These are phyloP conservation scores for Salix viminalis DNA, from an alignment of 345 rosid species.

Conservation along the genomic window DNA sequence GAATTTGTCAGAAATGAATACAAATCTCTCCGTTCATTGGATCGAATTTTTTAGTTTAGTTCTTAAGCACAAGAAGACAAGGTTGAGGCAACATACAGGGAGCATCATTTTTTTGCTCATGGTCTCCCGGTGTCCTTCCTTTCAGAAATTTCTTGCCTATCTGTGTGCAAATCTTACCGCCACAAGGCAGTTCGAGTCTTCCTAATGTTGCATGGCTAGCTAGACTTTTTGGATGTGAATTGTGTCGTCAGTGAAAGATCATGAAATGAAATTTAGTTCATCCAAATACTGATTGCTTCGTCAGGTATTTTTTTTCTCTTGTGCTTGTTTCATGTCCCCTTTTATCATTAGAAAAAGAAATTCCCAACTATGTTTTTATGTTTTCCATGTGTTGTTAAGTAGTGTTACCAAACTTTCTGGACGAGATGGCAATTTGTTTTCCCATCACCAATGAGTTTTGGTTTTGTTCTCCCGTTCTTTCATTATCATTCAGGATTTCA, in stretches of 20 bases:
- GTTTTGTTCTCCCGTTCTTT: background rate
- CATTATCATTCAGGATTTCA: background rate
- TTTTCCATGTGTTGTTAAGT: background rate
- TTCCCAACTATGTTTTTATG: background rate
- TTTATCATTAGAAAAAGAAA: background rate
- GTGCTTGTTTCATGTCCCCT: background rate
- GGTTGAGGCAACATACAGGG: background rate
- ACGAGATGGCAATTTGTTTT: background rate
- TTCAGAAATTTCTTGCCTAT: background rate
- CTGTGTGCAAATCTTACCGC: background rate
- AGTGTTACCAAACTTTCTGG: background rate
- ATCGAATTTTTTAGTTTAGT: background rate
- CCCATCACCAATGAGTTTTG: background rate
- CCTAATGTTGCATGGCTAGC: background rate
- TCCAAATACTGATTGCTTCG: background rate
- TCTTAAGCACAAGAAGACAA: background rate
- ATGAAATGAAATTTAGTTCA: background rate
- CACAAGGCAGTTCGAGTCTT: background rate
- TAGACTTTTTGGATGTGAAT: background rate
- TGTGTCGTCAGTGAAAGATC: background rate
- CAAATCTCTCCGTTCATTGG: background rate
- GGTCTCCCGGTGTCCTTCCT: background rate
- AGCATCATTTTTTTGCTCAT: background rate
- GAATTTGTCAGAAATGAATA: too few relatives aligned
- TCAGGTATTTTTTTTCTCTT: background rate